phyloP scores from a whole-genome alignment of 2,329 filamentous ascomycete species.

The Chaetomiaceae sp. region DNA sequence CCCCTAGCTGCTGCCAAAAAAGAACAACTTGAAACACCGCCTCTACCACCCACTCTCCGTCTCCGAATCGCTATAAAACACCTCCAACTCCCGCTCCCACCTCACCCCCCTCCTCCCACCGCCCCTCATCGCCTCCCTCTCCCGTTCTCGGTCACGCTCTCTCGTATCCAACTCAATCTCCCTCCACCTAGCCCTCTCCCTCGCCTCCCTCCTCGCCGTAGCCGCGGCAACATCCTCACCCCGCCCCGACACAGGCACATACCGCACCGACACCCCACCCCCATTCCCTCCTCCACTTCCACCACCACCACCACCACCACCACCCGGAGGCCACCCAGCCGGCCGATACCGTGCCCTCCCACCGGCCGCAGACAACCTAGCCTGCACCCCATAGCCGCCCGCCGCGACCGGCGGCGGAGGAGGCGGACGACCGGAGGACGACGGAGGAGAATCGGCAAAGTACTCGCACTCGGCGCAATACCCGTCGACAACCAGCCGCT shows the following conservation, averaged over 20 bases:
- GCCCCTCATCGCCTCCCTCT: not conserved
- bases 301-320: not conserved
- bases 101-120: not conserved
- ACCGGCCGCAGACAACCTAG: not conserved
- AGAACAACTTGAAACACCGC: too few species aligned
- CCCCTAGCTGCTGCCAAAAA: too few species aligned
- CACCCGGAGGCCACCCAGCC: too few species aligned
- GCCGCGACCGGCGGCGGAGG: too few species aligned
- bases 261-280: not conserved
- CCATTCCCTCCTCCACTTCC: not conserved
- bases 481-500: not conserved
- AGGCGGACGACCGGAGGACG: too few species aligned
- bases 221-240: not conserved
- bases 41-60: too few species aligned
- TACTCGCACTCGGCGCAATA: slow-evolving; percentile 12
- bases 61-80: too few species aligned
- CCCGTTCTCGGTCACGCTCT: not conserved
- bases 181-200: not conserved
- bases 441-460: too few species aligned
- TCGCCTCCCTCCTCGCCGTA: not conserved
- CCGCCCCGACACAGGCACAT: not conserved
- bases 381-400: not conserved
- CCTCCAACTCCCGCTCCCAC: not conserved
- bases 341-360: not conserved
- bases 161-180: not conserved